Evolutionary conservation across 2,329 filamentous ascomycete genomes (phyloP), one percentile per base, ranked within the genome.

Genomic region (Cordyceps pruinosa): DNA sequence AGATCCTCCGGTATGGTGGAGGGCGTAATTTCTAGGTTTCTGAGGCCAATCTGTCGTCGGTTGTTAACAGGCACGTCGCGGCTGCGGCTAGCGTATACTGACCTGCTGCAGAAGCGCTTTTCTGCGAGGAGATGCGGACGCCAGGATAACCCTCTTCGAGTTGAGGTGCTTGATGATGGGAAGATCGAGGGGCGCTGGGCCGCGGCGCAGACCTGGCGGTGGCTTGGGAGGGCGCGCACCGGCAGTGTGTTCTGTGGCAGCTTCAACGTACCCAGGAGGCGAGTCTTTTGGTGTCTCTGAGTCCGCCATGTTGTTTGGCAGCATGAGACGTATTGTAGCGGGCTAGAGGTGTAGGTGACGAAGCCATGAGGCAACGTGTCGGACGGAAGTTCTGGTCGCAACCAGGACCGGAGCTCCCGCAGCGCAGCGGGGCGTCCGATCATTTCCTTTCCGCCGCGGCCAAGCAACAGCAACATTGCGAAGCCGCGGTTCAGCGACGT

Each of bases 1-100:
- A 96, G 82, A 75, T 97, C 82, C 75, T 99, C 94, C 53, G 89
- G 87, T 62, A 89, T 86, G 55, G 81, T 85, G 42, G 90, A 96
- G 17, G 94, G 90, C 60, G 87, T 80, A 66, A 97, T 83, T 73
- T 97, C 92, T 67, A 97, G 73, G 67, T 91, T 86, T 3, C 78
- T 81, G 12, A 97, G 82, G 62, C 92, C 91, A 59, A 97, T 81
- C 81, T 92, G 70, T 17, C 7, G 2, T 34, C 4, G 7, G 26
- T 23, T 4, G 23, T 45, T 47, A 26, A 42, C 6, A 23, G 10
- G 21, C 35, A 4, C 13, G 25, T 39, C 17, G 17, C 15, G 26
- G 34, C 26, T 10, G 35, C 34, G 9, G n/a, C 28, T 23, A 28
- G 63, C 66, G 30, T 15, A 28, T 17, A 26, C 61, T 45, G 71